A percentile compares a stretch with the other conserved stretches of the same genome.
Conservation (phyloP, 495 filamentous ascomycete species). For the Aspergillus sparsus region DNA sequence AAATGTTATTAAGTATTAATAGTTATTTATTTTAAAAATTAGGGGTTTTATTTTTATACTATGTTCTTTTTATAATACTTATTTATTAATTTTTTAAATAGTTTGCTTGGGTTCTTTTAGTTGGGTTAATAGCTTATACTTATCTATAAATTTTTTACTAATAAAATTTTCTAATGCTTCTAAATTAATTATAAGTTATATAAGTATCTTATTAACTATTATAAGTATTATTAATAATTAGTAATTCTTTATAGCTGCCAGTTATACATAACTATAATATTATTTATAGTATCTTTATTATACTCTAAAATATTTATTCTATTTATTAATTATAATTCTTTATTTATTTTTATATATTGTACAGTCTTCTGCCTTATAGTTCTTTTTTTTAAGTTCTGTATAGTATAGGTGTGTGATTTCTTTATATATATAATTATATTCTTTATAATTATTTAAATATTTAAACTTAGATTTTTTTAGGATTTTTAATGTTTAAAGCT, state of each 20-base stretch:
- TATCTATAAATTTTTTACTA: conserved; percentile 16
- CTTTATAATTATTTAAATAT: not conserved
- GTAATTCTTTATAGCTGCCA: not conserved
- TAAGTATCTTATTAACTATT: not conserved
- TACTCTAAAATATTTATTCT: not conserved
- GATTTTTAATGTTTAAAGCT: not conserved
- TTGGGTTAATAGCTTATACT: conserved; percentile 7
- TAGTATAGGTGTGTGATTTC: not conserved
- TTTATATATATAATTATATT: not conserved
- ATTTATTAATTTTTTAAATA: conserved; percentile 7
- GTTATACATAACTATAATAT: conserved; percentile 10
- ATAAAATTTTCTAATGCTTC: conserved; percentile 15
- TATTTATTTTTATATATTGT: not conserved
- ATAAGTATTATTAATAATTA: not conserved
- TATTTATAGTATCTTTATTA: conserved; percentile 8
- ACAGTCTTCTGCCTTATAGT: not conserved
- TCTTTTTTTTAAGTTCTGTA: not conserved
- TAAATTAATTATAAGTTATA: conserved; percentile 3
- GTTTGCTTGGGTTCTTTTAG: not conserved
- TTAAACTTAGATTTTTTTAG: not conserved
- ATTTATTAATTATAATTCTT: not conserved
- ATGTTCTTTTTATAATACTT: not conserved
- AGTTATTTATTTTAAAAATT: not conserved
- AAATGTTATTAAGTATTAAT: not conserved
- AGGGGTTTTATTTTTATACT: not conserved